Evolutionary conservation across 306 rosid species (phyloP), one percentile per base, ranked within the genome.

Genomic region (Glycine latifolia): DNA sequence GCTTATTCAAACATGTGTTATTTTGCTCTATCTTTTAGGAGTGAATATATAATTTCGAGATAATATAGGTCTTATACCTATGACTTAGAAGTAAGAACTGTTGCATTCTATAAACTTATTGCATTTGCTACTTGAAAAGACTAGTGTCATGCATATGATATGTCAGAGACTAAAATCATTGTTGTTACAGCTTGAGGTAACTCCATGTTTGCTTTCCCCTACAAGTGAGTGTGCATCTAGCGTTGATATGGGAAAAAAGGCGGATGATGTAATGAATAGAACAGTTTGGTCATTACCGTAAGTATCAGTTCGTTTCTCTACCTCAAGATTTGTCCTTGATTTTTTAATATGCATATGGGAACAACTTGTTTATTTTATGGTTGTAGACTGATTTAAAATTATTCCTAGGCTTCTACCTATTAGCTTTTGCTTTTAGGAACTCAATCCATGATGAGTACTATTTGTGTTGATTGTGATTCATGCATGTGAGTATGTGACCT

Each of bases 271-370:
- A 84, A 83, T 80, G 82, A 85, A 89, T 87, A 91, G 85, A 85
- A 89, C 92, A 71, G 91, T 95, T 83, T 92, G 97, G 99, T 89
- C 94, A 77, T 86, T 95, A 69, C 99, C 97, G 99, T 95, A 91
- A 89, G 99, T 89, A 47, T 80, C 31, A 2, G 7, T 77, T 55
- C 33, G 67, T 84, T 82, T 55, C 41, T 67, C 71, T 69, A 44
- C 48, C 67, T 52, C 68, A 6, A 46, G 17, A 46, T 35, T 60
- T 75, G 58, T 68, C 67, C 77, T 66, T 71, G 60, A 26, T 70
- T 75, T 84, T 60, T 78, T 5, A 59, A 72, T 71, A 62, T 61
- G 76, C 73, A 75, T 54, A 43, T 16, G 15, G 46, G 59, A 60
- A 48, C 52, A 62, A 26, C 44, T 11, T 66, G 43, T 69, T 53